Percentiles rank a stretch among this genome's conserved stretches.
phyloP scores from a whole-genome alignment of 805 yeast genomes.

The Lachancea fermentati region DNA sequence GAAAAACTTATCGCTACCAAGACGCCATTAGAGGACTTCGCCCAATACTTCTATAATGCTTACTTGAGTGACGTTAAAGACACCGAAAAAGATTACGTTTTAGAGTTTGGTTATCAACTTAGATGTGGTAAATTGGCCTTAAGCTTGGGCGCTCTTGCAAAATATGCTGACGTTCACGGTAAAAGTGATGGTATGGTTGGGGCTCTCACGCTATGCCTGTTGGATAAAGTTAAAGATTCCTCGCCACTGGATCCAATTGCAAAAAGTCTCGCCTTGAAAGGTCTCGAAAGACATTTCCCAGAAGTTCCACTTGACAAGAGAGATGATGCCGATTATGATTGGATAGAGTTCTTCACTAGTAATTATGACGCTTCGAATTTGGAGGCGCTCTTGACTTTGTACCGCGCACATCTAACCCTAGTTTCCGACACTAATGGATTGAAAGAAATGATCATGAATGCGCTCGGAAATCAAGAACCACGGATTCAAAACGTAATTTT shows the following conservation, averaged over 20 bases:
- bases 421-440: conserved; percentile 3
- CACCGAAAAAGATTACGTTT: conserved; percentile 24
- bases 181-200: conserved; percentile 21
- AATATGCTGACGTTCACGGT: conserved; percentile 18
- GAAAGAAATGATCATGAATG: conserved; percentile 20
- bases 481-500: conserved; percentile 19
- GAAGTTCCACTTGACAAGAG: conserved; percentile 19
- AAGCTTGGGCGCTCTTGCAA: conserved; percentile 26
- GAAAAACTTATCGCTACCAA: conserved; percentile 34
- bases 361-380: conserved; percentile 13
- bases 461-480: conserved; percentile 22
- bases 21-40: conserved; percentile 41
- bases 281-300: conserved; percentile 22
- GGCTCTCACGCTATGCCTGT: conserved; percentile 23
- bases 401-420: conserved; percentile 5
- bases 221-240: conserved; percentile 18
- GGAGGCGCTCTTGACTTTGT: conserved; percentile 18
- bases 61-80: conserved; percentile 41
- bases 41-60: conserved; percentile 37
- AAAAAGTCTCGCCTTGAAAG: conserved; percentile 29
- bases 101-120: conserved; percentile 28
- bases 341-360: conserved; percentile 18
- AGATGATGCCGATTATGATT: conserved; percentile 19
- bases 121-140: conserved; percentile 28
- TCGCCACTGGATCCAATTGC: conserved; percentile 24